phyloP scores from a whole-genome alignment of 345 rosid genomes.

The Rhodomyrtus tomentosa region DNA sequence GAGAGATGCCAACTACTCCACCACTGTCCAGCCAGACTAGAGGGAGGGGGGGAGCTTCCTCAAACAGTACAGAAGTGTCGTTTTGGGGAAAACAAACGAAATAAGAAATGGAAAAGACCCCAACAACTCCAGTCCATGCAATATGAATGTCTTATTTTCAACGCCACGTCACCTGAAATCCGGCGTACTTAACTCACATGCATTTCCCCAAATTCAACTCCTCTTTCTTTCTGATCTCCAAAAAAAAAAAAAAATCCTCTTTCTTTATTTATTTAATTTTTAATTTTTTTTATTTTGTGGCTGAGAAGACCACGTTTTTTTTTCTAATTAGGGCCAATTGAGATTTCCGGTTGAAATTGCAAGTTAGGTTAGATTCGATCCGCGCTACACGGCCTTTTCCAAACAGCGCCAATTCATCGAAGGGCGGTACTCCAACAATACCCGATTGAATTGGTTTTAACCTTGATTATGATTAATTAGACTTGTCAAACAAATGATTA shows the following conservation, averaged over 20 bases:
- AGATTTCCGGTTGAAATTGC: background rate
- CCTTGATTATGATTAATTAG: background rate
- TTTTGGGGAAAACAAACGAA: background rate
- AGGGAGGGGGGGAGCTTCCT: background rate
- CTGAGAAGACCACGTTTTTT: background rate
- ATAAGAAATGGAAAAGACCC: background rate
- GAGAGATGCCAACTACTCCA: constrained; percentile 26
- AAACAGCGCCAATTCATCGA: rapidly evolving
- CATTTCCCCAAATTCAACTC: background rate
- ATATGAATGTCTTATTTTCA: constrained; percentile 20
- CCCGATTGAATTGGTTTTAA: rapidly evolving
- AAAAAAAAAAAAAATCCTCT: no score
- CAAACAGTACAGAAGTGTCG: background rate
- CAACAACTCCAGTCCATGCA: constrained; percentile 9
- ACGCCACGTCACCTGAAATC: constrained; percentile 54
- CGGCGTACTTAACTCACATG: constrained; percentile 40
- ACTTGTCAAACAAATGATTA: no score
- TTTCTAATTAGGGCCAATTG: background rate
- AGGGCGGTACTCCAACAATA: background rate
- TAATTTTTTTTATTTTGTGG: background rate
- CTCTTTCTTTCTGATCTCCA: background rate
- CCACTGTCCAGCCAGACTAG: background rate
- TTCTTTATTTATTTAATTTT: no score
- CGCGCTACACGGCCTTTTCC: background rate
- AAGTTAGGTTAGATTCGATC: background rate